Conservation (phyloP, 148 eudicot genomes). For the Dysphania ambrosioides region DNA sequence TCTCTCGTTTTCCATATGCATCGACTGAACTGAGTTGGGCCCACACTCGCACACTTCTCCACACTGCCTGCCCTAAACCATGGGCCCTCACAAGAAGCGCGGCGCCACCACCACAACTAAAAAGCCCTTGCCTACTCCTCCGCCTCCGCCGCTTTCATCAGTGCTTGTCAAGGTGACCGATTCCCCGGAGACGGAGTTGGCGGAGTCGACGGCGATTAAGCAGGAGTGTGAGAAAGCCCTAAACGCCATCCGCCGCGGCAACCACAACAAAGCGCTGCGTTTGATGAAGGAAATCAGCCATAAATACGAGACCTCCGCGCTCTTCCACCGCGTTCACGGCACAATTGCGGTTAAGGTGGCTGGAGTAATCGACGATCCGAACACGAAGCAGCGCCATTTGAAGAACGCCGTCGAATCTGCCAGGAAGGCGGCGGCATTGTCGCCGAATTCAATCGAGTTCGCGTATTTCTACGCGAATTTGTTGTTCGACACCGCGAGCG, state of each 20-base stretch:
- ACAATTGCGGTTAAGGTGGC: constrained; percentile 66
- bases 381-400: constrained; percentile 49
- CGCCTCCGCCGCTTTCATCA: constrained; percentile 7
- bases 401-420: constrained; percentile 71
- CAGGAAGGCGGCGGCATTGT: constrained; percentile 43
- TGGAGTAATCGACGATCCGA: constrained; percentile 54
- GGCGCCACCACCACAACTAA: constrained; percentile 28
- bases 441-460: constrained; percentile 69
- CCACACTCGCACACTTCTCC: neutral
- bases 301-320: constrained; percentile 40
- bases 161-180: neutral
- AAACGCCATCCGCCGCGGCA: constrained; percentile 58
- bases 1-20: neutral
- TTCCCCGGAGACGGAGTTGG: neutral
- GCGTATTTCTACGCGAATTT: constrained; percentile 73
- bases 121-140: constrained; percentile 28
- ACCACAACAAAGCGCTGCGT: constrained; percentile 67
- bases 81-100: constrained; percentile 29
- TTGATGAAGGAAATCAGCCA: constrained; percentile 62
- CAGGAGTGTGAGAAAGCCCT: constrained; percentile 70
- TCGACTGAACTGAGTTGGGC: neutral
- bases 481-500: constrained; percentile 61
- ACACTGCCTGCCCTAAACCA: constrained; percentile 4
- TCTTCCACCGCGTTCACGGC: constrained; percentile 65
- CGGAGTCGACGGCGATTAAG: constrained; percentile 34